phyloP scores from a whole-genome alignment of 805 yeast genomes.

The Zygosaccharomyces gambellarensis region DNA sequence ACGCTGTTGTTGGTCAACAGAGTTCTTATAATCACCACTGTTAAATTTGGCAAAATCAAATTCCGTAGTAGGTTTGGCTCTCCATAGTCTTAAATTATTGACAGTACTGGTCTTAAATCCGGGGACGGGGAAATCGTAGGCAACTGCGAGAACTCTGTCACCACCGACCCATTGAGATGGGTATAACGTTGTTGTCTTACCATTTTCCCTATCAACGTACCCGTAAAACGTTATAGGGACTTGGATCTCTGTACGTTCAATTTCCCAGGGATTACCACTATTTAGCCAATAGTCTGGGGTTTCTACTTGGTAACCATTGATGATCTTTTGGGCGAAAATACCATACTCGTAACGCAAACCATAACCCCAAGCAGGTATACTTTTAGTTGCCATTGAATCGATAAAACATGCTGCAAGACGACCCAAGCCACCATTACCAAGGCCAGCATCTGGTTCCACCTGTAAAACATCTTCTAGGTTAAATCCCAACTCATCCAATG shows the following conservation, averaged over 20 bases:
- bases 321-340: constrained; percentile 81
- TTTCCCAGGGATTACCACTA: constrained; percentile 90
- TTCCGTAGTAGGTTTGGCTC: constrained; percentile 82
- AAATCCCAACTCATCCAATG: constrained; percentile 75
- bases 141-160: constrained; percentile 83
- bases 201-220: constrained; percentile 50
- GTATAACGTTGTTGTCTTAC: constrained; percentile 48
- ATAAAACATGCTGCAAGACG: constrained; percentile 92
- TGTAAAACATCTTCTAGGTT: constrained; percentile 78
- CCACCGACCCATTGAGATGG: constrained; percentile 80
- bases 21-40: constrained; percentile 81
- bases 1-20: constrained; percentile 77
- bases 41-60: constrained; percentile 89
- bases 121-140: constrained; percentile 89
- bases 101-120: constrained; percentile 80
- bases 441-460: constrained; percentile 89
- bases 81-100: constrained; percentile 87
- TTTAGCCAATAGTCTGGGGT: constrained; percentile 93
- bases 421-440: constrained; percentile 95
- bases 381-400: constrained; percentile 79
- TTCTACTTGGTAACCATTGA: constrained; percentile 92
- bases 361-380: constrained; percentile 95
- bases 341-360: constrained; percentile 93
- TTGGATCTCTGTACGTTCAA: constrained; percentile 78
- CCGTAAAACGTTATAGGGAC: constrained; percentile 91